phyloP scores from a whole-genome alignment of 2,329 filamentous ascomycete species.

The Colletotrichum simmondsii region DNA sequence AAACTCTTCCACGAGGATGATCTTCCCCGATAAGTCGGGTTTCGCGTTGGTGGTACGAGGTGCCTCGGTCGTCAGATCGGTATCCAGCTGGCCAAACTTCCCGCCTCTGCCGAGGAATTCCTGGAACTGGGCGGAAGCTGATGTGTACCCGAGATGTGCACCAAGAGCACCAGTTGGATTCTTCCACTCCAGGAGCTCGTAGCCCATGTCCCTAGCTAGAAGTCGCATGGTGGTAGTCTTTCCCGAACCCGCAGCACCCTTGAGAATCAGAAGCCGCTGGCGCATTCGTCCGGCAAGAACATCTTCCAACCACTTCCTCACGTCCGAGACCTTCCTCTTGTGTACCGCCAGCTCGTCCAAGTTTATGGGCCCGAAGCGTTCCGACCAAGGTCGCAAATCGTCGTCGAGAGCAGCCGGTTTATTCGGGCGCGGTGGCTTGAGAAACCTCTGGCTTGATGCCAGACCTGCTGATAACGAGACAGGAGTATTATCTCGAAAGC shows the following conservation, averaged over 20 bases:
- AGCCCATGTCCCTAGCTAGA: slow-evolving; percentile 80
- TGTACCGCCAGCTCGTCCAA: slow-evolving; percentile 92
- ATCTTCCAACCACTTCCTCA: slow-evolving; percentile 83
- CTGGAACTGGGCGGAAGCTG: slow-evolving; percentile 84
- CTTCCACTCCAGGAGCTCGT: slow-evolving; percentile 88
- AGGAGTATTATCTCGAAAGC: slow-evolving; percentile 52
- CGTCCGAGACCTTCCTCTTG: slow-evolving; percentile 91
- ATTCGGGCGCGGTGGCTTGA: slow-evolving; percentile 52
- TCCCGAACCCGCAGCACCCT: slow-evolving; percentile 89
- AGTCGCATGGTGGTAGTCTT: slow-evolving; percentile 90
- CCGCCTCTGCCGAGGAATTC: slow-evolving; percentile 89
- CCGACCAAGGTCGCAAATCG: slow-evolving; percentile 84
- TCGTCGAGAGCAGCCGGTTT: slow-evolving; percentile 50
- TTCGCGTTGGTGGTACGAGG: slow-evolving; percentile 31
- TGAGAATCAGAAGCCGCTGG: slow-evolving; percentile 84
- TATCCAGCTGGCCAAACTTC: slow-evolving; percentile 79
- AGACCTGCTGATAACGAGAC: slow-evolving; percentile 24
- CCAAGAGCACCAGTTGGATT: slow-evolving; percentile 76
- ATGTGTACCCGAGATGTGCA: slow-evolving; percentile 71
- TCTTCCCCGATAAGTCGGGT: slow-evolving; percentile 51
- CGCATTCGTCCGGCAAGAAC: slow-evolving; percentile 73
- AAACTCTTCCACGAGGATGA: slow-evolving; percentile 85
- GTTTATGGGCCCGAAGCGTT: slow-evolving; percentile 80
- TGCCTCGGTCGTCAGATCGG: slow-evolving; percentile 38
- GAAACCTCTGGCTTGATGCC: slow-evolving; percentile 62